These are phyloP conservation scores for Xylaria sp. DNA, from an alignment of 2,329 filamentous ascomycete genomes.

Conservation along the genomic window DNA sequence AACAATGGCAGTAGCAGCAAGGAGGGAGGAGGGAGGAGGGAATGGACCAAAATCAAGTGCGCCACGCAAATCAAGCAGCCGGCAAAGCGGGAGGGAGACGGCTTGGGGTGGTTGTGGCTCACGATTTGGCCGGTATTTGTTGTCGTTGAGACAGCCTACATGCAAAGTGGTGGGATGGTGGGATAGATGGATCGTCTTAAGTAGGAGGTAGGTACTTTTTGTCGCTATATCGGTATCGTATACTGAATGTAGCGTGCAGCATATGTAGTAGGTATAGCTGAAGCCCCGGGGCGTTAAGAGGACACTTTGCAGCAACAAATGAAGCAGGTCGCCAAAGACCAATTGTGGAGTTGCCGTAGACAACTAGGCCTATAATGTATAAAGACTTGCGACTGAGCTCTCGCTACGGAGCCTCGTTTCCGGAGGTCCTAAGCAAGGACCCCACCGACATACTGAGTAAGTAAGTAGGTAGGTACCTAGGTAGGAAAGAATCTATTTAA, in stretches of 20 bases:
- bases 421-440: constrained; percentile 6
- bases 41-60: too few species aligned
- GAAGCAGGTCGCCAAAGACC: constrained; percentile 17
- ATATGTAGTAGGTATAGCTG: not conserved
- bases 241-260: not conserved
- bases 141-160: too few species aligned
- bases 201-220: too few species aligned
- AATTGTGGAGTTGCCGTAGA: constrained; percentile 26
- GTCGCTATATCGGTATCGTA: too few species aligned
- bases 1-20: too few species aligned
- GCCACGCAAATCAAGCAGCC: constrained; percentile 31
- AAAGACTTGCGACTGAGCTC: constrained; percentile 12
- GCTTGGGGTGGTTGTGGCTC: constrained; percentile 1
- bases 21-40: constrained; percentile 13
- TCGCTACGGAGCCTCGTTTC: constrained; percentile 23
- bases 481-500: too few species aligned
- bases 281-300: constrained; percentile 35
- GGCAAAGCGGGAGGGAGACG: constrained; percentile 14
- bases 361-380: constrained; percentile 17
- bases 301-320: constrained; percentile 46
- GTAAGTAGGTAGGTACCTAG: too few species aligned
- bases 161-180: too few species aligned
- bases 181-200: too few species aligned
- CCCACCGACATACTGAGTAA: not conserved
- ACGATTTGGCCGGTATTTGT: too few species aligned